A percentile compares a stretch with the other conserved stretches of the same genome.
phyloP scores from a whole-genome alignment of 306 rosid genomes.

The Pterocarpus macrocarpus region DNA sequence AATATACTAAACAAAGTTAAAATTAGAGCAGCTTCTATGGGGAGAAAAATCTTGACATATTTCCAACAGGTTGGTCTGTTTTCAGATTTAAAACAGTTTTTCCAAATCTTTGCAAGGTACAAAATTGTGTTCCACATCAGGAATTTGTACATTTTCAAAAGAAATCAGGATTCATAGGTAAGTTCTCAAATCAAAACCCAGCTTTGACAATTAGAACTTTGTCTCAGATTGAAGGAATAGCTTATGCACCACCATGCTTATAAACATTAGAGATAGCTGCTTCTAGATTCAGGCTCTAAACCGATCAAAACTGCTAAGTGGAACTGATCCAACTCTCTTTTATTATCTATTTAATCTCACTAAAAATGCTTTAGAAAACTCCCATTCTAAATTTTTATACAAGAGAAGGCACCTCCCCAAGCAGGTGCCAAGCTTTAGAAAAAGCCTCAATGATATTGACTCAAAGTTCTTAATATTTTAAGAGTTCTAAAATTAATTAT shows the following conservation, averaged over 20 bases:
- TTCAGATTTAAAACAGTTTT: constrained; percentile 11
- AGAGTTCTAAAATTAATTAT: not conserved
- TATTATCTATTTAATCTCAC: constrained; percentile 6
- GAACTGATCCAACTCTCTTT: not conserved
- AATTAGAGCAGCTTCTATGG: not conserved
- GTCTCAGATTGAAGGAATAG: constrained; percentile 12
- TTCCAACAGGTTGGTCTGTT: not conserved
- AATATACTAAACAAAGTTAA: not conserved
- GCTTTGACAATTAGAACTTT: not conserved
- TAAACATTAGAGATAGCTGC: not conserved
- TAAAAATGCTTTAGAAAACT: not conserved
- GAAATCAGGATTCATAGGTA: not conserved
- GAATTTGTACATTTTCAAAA: not conserved
- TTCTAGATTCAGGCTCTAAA: not conserved
- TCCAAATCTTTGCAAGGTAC: not conserved
- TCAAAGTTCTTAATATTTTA: not conserved
- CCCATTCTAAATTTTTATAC: not conserved
- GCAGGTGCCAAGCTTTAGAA: not conserved
- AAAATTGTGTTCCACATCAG: not conserved
- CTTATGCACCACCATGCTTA: not conserved
- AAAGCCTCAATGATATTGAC: not conserved
- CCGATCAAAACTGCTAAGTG: not conserved
- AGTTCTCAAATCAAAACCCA: constrained; percentile 21
- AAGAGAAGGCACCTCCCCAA: constrained; percentile 3
- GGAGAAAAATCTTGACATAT: constrained; percentile 1